Base-by-base conservation (phyloP, 2,329 filamentous ascomycete species). In the Pseudophaeomoniella oleicola region DNA sequence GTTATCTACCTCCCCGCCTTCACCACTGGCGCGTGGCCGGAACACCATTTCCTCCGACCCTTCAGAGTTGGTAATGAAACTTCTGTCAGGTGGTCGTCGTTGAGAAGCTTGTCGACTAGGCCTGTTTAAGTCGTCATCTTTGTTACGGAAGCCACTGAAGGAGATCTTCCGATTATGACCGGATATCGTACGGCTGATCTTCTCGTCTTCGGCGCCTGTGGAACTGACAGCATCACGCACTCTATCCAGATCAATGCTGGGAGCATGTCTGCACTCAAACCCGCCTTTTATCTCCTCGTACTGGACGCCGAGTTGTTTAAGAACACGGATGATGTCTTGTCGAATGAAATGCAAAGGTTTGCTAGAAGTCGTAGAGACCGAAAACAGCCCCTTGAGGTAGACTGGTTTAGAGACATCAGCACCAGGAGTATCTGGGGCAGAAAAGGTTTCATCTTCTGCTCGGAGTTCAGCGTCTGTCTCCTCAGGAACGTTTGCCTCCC, bases 311-410 rank as follows among this genome's bases (percentile, higher is more conserved):
- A 96, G 72, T 54, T 88, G 79, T 46, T 78, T 80, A 36, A 98
- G 62, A 2, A 96, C 90, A 35, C 88, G 73, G 52, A 92, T 92
- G 47, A 98, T 83, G 53, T 98, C 90, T 4, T 76, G 67, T 29
- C 88, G 77, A 43, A 98, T 98, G 40, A 85, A 76, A 1, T 77
- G 67, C 9, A 96, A 73, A 1, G 88, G 84, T 53, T 92, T 93
- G 52, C 79, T 90, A 39, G 86, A 94, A 4, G 90, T 98, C 0
- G 90, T 98, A 3, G 85, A 92, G 37, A 96, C 90, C 50, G 88
- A 96, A 62, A 98, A 96, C 13, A 98, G 69, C 3, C 90, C 90
- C 59, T 96, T 98, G 39, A 98, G 72, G 56, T 81, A 96, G 3
- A 96, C 90, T 0, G 90, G 90, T 56, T 94, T 94, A 11, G 60